Evolutionary conservation across 345 rosid species (phyloP), one percentile per base, ranked within the genome.

Genomic region (Aurinia saxatilis): DNA sequence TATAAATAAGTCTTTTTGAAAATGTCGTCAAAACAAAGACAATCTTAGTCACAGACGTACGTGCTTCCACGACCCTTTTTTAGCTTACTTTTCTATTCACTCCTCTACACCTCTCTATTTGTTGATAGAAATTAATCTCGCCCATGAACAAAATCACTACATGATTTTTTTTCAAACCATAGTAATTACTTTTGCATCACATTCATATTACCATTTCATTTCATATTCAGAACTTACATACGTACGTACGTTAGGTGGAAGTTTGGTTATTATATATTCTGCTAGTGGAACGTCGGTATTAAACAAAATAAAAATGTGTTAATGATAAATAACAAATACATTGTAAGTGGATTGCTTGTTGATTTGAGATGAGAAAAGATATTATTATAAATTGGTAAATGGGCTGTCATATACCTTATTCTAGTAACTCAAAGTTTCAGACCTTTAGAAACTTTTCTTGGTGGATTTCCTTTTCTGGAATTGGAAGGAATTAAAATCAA

Each of bases 391-490:
- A n/a, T 7, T n/a, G 46, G 35, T 60, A 60, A 60, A 36, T 19
- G 17, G 46, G 35, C 35, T 60, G 56, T 44, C 67, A 60, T 10
- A 37, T 13, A 29, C 14, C 67, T 69, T 52, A 68, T 42, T 44
- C 7, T 42, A 60, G 67, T 44, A 68, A 25, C 40, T 52, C 15
- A 50, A 52, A 52, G 49, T 60, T 47, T 17, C 61, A 60, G 13
- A 21, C 46, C 45, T 49, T 58, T 67, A 8, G 7, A 19, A 44
- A 38, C 10, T 0, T 19, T 19, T 8, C 12, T 12, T 12, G 21
- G 30, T 57, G 41, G 57, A 38, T 48, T 33, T 10, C 40, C 33
- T 23, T 41, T 33, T 25, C 7, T n/a, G 35, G 23, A 42, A 31
- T n/a, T 17, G 15, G 25, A 30, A 42, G 25, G 7, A 14, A 39